Conservation (phyloP, 2,329 filamentous ascomycete genomes). For the Myriosclerotinia curreyana region DNA sequence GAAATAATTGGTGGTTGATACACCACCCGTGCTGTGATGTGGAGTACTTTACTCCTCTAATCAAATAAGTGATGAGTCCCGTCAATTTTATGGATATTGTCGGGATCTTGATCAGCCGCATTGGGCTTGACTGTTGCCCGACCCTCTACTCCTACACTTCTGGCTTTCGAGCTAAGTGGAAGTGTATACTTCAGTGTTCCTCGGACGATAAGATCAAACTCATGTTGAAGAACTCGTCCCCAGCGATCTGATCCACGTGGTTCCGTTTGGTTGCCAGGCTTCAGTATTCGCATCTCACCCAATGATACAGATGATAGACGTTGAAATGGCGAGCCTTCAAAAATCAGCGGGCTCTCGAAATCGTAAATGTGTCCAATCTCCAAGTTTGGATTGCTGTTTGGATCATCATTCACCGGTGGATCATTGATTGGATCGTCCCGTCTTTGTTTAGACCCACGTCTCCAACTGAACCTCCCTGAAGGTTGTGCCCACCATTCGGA, state of each 20-base stretch:
- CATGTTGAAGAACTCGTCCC: conserved; percentile 86
- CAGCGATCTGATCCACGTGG: conserved; percentile 78
- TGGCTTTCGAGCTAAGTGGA: conserved; percentile 57
- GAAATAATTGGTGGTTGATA: conserved; percentile 12
- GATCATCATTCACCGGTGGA: conserved; percentile 54
- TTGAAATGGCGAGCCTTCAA: conserved; percentile 86
- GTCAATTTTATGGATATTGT: conserved; percentile 33
- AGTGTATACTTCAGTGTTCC: conserved; percentile 82
- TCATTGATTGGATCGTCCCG: conserved; percentile 38
- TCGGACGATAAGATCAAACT: conserved; percentile 89
- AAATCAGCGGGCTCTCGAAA: conserved; percentile 84
- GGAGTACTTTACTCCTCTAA: conserved; percentile 5
- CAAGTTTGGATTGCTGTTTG: conserved; percentile 73
- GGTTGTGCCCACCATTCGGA: conserved; percentile 52
- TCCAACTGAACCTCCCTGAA: conserved; percentile 29
- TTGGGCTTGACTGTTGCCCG: conserved; percentile 61
- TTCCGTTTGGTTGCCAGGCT: conserved; percentile 85
- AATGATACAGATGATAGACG: conserved; percentile 68
- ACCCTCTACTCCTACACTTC: conserved; percentile 59
- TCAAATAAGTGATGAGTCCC: conserved; percentile 17
- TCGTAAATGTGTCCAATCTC: conserved; percentile 82
- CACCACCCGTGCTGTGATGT: conserved; percentile 11
- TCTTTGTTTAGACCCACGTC: conserved; percentile 36
- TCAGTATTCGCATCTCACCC: conserved; percentile 76
- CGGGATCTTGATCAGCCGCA: conserved; percentile 37